phyloP scores from a whole-genome alignment of 1,284 basidiomycete genomes.

The Trichosporon faecale region DNA sequence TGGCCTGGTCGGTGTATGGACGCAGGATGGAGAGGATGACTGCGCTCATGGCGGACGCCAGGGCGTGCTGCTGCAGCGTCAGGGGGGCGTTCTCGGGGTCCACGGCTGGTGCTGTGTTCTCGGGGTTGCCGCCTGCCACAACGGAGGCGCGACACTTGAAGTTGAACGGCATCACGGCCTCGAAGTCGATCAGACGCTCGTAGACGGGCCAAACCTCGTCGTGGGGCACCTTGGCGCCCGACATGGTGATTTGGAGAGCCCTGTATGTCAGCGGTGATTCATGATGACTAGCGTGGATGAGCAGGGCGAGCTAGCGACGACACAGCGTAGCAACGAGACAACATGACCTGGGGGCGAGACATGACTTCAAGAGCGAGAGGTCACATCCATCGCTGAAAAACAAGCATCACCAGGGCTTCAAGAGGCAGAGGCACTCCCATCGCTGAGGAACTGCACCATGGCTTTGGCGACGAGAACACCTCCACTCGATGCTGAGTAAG shows the following conservation, averaged over 20 bases:
- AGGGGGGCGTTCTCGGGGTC: not conserved
- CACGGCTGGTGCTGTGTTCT: not conserved
- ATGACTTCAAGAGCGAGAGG: too few species aligned
- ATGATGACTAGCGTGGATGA: too few species aligned
- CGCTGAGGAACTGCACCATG: too few species aligned
- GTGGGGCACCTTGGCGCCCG: not conserved
- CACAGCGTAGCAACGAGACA: too few species aligned
- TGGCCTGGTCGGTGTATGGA: slow-evolving; percentile 3
- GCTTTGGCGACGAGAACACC: too few species aligned
- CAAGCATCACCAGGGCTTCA: too few species aligned
- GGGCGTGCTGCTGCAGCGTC: slow-evolving; percentile 4
- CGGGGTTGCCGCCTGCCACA: not conserved
- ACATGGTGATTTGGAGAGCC: slow-evolving; percentile 4
- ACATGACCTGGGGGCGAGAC: too few species aligned
- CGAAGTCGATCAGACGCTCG: slow-evolving; percentile 9
- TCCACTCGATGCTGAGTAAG: too few species aligned
- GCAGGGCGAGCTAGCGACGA: too few species aligned
- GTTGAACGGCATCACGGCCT: not conserved
- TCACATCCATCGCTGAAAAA: too few species aligned
- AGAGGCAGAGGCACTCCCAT: too few species aligned
- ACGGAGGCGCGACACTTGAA: slow-evolving; percentile 1
- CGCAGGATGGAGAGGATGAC: not conserved
- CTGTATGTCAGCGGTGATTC: not conserved
- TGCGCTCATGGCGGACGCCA: not conserved
- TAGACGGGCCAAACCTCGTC: not conserved